Evolutionary conservation across 352 stramenopile species (phyloP), one percentile per base, ranked within the genome.

Genomic region (Globisporangium lucens): DNA sequence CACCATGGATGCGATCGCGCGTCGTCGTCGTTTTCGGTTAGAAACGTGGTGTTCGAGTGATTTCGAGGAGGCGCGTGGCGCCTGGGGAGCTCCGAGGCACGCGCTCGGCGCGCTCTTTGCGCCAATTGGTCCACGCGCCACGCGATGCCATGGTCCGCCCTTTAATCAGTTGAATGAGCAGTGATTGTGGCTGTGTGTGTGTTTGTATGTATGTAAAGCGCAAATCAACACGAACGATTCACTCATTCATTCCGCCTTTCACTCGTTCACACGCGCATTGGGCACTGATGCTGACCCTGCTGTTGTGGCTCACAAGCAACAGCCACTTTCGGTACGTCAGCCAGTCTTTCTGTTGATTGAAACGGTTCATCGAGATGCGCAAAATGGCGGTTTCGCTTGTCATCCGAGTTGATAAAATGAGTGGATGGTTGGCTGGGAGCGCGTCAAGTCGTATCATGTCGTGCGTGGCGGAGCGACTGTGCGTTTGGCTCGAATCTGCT

Each of bases 31-130:
- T 20, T 46, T 22, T 38, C 9, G 27, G 29, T 38, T 38, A 12
- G 30, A 58, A 24, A 36, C 52, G 52, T 46, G 52, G 52, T 58
- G 52, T 58, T 36, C 13, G 52, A 58, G 15, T 51, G 43, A n/a
- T n/a, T n/a, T 51, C 10, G 17, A 51, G 43, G 43, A 51, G 43
- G 43, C 43, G 17, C 7, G 43, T 33, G 30, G 30, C 15, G 43
- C 43, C 27, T 36, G 49, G 52, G 13, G 27, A 38, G 52, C 52
- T 58, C 27, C 27, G 27, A 58, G 52, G 52, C 52, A 58, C 52
- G 15, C 52, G 52, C 52, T 33, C 27, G 52, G 15, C 27, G 52
- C 52, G 24, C 52, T 57, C 9, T 38, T 38, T 58, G 27, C 27
- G 10, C 49, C 49, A 56, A 56, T 56, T 6, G 49, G 15, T 29